phyloP scores from a whole-genome alignment of 2,329 filamentous ascomycete genomes.

The Rutstroemia sp. region DNA sequence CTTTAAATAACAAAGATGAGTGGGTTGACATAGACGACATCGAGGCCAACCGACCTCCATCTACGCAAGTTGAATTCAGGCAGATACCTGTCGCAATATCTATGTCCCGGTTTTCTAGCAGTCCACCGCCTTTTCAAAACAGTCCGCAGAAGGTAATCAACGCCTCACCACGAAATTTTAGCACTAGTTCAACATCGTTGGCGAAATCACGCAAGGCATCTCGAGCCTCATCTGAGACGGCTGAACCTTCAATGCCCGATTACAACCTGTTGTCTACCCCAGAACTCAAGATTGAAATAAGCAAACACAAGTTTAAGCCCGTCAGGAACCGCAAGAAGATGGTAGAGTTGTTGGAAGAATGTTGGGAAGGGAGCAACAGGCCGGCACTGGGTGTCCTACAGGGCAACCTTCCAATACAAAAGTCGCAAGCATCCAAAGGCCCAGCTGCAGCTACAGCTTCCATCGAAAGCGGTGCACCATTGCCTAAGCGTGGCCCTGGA shows the following conservation, averaged over 20 bases:
- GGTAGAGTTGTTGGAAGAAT: slow-evolving; percentile 62
- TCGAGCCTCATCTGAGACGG: not conserved
- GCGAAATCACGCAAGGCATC: slow-evolving; percentile 1
- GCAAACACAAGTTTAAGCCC: slow-evolving; percentile 64
- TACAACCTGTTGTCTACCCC: slow-evolving; percentile 55
- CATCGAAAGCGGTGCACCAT: slow-evolving; percentile 24
- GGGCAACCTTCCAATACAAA: slow-evolving; percentile 17
- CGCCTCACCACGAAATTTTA: not conserved
- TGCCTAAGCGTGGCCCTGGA: slow-evolving; percentile 31
- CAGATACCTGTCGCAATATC: slow-evolving; percentile 13
- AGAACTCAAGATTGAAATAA: slow-evolving; percentile 54
- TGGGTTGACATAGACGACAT: slow-evolving; percentile 24
- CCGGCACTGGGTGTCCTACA: slow-evolving; percentile 21
- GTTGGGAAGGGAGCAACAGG: slow-evolving; percentile 56
- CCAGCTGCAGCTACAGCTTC: not conserved
- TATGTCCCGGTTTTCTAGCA: slow-evolving; percentile 13
- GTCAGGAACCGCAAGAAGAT: slow-evolving; percentile 61
- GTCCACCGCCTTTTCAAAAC: slow-evolving; percentile 6
- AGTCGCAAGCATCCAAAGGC: not conserved
- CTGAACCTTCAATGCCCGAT: slow-evolving; percentile 36
- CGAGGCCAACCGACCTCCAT: not conserved
- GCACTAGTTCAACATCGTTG: not conserved
- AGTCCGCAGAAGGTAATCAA: not conserved
- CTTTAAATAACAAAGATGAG: slow-evolving; percentile 12
- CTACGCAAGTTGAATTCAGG: slow-evolving; percentile 4